Evolutionary conservation across 371 early-diverging fungal species (phyloP).

Genomic region (Synchytrium microbalum): DNA sequence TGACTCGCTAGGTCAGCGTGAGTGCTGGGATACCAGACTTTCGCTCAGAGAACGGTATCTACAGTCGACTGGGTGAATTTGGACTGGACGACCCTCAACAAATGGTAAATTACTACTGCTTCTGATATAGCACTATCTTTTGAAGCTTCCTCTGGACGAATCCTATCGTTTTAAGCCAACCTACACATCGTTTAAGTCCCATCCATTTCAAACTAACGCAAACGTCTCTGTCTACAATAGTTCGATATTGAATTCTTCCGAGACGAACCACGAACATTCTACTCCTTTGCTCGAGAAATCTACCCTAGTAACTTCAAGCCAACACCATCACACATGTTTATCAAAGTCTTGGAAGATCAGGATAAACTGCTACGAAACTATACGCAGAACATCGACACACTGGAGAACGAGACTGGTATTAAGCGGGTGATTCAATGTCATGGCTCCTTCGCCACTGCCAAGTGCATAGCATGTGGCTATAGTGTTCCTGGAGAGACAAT

Average conservation of each 20-base stretch:
- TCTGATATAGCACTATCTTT: too few species aligned
- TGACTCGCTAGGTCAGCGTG: slow-evolving; percentile 68
- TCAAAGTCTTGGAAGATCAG: slow-evolving; percentile 73
- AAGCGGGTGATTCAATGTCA: slow-evolving; percentile 79
- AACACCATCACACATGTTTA: slow-evolving; percentile 86
- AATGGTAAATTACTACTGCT: slow-evolving; percentile 63
- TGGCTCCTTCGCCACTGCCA: slow-evolving; percentile 83
- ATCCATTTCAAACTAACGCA: too few species aligned
- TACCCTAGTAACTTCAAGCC: slow-evolving; percentile 87
- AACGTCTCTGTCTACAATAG: too few species aligned
- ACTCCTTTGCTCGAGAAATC: slow-evolving; percentile 80
- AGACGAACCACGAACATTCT: slow-evolving; percentile 50
- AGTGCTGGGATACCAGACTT: slow-evolving; percentile 98
- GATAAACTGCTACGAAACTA: slow-evolving; percentile 86
- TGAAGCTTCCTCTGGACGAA: neutral
- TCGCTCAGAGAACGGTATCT: slow-evolving; percentile 94
- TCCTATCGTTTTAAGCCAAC: too few species aligned
- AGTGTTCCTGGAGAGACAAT: slow-evolving; percentile 69
- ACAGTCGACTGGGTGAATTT: slow-evolving; percentile 48
- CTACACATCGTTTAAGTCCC: too few species aligned
- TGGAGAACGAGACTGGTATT: slow-evolving; percentile 90
- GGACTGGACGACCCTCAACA: slow-evolving; percentile 49
- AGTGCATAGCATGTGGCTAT: slow-evolving; percentile 77
- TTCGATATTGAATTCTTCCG: slow-evolving; percentile 72
- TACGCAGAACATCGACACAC: slow-evolving; percentile 97